Percentiles rank a stretch among this genome's conserved stretches.
Conservation (phyloP, 139 green algal genomes). For the Picochlorum sp. region DNA sequence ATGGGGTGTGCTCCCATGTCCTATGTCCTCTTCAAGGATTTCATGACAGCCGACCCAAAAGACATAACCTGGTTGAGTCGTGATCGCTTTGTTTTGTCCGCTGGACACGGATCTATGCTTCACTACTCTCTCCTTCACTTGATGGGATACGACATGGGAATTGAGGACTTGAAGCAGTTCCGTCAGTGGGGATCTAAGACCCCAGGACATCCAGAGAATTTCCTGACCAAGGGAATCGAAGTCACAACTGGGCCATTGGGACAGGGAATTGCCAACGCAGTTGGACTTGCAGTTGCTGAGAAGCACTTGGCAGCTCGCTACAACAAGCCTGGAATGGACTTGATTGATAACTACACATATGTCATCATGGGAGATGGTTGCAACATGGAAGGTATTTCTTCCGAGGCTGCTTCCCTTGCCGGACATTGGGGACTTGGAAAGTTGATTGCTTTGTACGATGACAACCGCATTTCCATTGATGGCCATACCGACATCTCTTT, state of each 20-base stretch:
- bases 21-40: conserved; percentile 93
- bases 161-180: conserved; percentile 96
- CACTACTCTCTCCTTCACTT: conserved; percentile 97
- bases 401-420: conserved; percentile 91
- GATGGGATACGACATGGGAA: conserved; percentile 77
- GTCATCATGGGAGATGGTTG: conserved; percentile 96
- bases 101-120: conserved; percentile 98
- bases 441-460: conserved; percentile 97
- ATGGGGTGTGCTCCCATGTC: conserved; percentile 97
- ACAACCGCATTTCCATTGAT: conserved; percentile 99
- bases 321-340: conserved; percentile 89
- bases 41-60: conserved; percentile 94
- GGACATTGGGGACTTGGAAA: conserved; percentile 98
- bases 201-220: conserved; percentile 98
- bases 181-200: conserved; percentile 88
- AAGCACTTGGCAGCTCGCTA: conserved; percentile 92
- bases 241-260: conserved; percentile 97
- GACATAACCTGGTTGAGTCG: conserved; percentile 90
- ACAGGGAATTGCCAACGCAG: conserved; percentile 92
- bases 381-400: conserved; percentile 98
- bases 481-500: conserved; percentile 98
- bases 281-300: conserved; percentile 90
- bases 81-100: conserved; percentile 97
- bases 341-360: conserved; percentile 99
- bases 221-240: conserved; percentile 89